Evolutionary conservation across 2,329 filamentous ascomycete genomes (phyloP).

Genomic region (Ceratocystis huliohia): DNA sequence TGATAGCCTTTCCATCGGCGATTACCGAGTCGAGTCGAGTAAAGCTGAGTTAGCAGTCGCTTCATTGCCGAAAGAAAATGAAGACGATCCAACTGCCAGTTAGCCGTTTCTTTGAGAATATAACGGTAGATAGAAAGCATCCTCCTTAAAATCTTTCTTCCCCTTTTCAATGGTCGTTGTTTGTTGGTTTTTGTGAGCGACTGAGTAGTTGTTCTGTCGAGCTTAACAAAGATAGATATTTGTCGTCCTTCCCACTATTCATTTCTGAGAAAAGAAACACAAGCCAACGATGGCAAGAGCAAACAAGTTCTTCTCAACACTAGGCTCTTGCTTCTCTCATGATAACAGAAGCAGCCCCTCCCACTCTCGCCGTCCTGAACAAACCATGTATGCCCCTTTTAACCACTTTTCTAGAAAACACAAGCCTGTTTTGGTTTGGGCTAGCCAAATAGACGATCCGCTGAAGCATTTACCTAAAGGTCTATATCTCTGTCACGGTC

Average conservation of each 20-base stretch:
- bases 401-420: background rate
- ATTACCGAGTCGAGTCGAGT: background rate
- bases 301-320: background rate
- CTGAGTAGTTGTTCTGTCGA: too few relatives aligned
- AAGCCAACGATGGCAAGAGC: background rate
- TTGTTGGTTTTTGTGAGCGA: background rate
- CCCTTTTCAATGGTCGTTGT: background rate
- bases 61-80: background rate
- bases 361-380: background rate
- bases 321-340: background rate
- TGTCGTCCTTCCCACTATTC: background rate
- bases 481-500: background rate
- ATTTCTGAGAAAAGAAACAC: background rate
- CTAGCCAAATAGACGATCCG: background rate
- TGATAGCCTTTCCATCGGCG: background rate
- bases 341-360: background rate
- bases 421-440: background rate
- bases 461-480: background rate
- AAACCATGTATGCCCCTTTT: background rate
- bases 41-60: background rate
- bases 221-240: too few relatives aligned
- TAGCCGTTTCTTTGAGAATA: background rate
- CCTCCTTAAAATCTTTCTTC: too few relatives aligned
- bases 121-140: background rate
- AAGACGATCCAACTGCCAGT: background rate